Base-by-base conservation (phyloP, 305 asterid genomes). In the Euphrasia arctica region DNA sequence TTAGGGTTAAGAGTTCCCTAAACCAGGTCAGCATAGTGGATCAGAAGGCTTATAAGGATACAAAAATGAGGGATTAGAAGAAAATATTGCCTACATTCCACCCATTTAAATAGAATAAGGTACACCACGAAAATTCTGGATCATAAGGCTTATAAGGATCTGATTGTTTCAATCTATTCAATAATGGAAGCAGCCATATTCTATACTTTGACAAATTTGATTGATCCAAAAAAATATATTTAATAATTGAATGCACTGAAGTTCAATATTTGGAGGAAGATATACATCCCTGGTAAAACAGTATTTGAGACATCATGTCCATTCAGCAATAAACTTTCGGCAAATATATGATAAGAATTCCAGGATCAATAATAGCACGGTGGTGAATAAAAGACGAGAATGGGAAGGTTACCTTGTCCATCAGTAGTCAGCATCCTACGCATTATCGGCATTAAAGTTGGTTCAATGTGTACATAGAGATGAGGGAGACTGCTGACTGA, bases 391-490 rank as follows among this genome's bases (percentile, higher is more conserved):
- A 52, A 28, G 51, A 60, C 61, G 55, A 69, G 32, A 49, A 48
- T 5, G 65, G 4, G 63, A 61, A 2, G 32, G 60, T 63, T 68
- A 91, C 99, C 99, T 84, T 94, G 99, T 48, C 98, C 99, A 78
- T 94, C 99, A 11, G 96, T 84, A 36, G 98, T 88, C 71, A 94
- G 81, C 99, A 91, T 94, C 83, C 91, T 82, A 32, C 85, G 87
- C 98, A 94, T 94, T 69, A 94, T 94, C 14, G 98, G 99, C 74
- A 94, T 81, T 54, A 94, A 74, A 9, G 89, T 91, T 60, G 98
- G 98, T 75, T 94, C 99, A 70, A 94, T 81, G 47, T 77, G 96
- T 18, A 70, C 88, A 80, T 91, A 94, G 62, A 94, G 95, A 62
- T 85, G 84, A 27, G 99, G 97, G 54, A 94, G 93, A 47, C 95